A percentile compares a stretch with the other conserved stretches of the same genome.
Conservation (phyloP, 805 yeast species). For the Ogataea sp. region DNA sequence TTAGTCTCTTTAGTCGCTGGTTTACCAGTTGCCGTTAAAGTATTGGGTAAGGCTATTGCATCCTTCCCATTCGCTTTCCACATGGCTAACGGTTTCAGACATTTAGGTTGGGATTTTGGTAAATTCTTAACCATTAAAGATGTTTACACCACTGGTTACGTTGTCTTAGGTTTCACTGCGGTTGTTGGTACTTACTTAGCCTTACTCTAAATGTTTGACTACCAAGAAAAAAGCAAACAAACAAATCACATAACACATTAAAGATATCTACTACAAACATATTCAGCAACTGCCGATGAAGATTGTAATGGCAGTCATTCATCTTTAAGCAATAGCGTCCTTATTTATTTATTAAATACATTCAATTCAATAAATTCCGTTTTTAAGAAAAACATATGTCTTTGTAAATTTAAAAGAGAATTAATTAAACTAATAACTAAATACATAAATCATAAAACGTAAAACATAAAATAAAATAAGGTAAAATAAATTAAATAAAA, state of each 20-base stretch:
- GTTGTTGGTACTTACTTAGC: constrained; percentile 51
- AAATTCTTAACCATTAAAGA: constrained; percentile 73
- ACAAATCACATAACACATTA: no score
- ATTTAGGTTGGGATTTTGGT: constrained; percentile 89
- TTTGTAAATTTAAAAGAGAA: no score
- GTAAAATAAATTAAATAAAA: no score
- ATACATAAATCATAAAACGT: no score
- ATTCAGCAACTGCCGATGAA: no score
- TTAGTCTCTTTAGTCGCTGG: constrained; percentile 49
- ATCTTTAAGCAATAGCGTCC: no score
- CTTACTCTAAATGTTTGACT: constrained; percentile 26
- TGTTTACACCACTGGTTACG: constrained; percentile 87
- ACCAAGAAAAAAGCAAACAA: background rate
- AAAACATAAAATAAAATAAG: background rate
- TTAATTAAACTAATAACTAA: no score
- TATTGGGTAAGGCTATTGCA: constrained; percentile 57
- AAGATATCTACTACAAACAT: no score
- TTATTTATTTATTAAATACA: background rate
- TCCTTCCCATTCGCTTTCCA: constrained; percentile 88
- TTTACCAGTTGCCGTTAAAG: constrained; percentile 56
- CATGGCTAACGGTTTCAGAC: constrained; percentile 82
- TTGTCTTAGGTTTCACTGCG: constrained; percentile 62
- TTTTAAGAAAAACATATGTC: background rate
- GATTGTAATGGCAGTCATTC: no score
- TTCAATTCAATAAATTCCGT: background rate